These are phyloP conservation scores for Stenocarpella maydis DNA, from an alignment of 2,329 filamentous ascomycete genomes.

Conservation along the genomic window DNA sequence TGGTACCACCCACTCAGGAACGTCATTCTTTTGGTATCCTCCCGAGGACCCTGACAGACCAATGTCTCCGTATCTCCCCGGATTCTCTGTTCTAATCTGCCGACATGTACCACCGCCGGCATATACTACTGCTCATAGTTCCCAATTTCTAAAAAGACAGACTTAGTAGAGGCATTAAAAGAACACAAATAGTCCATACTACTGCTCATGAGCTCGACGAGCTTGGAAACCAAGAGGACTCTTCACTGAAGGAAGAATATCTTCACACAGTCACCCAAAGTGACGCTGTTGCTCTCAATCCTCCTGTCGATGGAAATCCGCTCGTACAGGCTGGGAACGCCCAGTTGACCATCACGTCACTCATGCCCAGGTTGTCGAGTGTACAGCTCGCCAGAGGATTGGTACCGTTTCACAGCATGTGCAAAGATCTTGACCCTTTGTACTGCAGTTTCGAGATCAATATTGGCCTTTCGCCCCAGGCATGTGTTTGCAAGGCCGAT, in stretches of 20 bases:
- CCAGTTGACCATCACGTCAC: not conserved
- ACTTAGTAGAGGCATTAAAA: too few species aligned
- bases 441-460: not conserved
- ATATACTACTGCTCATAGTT: too few species aligned
- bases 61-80: not conserved
- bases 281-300: not conserved
- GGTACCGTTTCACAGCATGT: not conserved
- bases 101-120: not conserved
- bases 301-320: not conserved
- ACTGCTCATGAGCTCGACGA: not conserved
- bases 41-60: not conserved
- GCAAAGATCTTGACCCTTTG: not conserved
- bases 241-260: not conserved
- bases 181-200: too few species aligned
- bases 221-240: not conserved
- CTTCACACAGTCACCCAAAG: not conserved
- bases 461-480: not conserved
- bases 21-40: not conserved
- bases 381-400: not conserved
- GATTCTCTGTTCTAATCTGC: not conserved
- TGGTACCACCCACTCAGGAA: too few species aligned
- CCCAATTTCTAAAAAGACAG: too few species aligned
- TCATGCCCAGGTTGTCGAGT: not conserved
- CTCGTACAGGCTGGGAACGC: not conserved
- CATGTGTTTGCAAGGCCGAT: not conserved